Base-by-base conservation (phyloP, 1,139 yeast genomes). In the Taphrina wiesneri region DNA sequence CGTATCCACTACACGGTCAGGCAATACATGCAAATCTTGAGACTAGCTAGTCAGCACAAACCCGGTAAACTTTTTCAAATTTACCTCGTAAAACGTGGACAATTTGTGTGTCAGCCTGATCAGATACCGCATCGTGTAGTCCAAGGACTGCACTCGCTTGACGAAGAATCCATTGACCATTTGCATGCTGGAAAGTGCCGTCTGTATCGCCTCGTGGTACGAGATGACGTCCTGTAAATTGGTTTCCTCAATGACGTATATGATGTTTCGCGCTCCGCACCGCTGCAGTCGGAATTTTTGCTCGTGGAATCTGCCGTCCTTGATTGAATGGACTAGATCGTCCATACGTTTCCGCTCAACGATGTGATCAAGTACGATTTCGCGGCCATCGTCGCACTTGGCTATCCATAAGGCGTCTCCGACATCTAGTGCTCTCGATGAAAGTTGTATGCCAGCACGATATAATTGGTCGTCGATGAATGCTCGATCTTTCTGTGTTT, bases 401-500 rank as follows among this genome's bases (percentile, higher is more conserved):
- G 97, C 99, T 2, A 91, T 81, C 99, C 99, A 95, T 9, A 88
- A 72, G 0, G 87, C 86, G 78, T 95, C 99, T 0, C 99, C 98
- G 1, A 92, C 84, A 0, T 96, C 79, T 46, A 95, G 78, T 0
- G 88, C 79, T 60, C 84, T 76, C 0, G 83, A 83, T 25, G 84
- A 87, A 63, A 85, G 80, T 3, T 77, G 75, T 0, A 88, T 78
- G 0, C 85, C 86, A 2, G 61, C 68, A 28, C 81, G 73, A 0
- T 72, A 73, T n/a, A 93, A 77, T 49, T 86, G 83, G 2, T 79
- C 80, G 5, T 79, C 77, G 73, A 90, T 89, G 73, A 82, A 87
- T 68, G 85, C 87, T 17, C 93, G 77, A 51, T 90, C 91, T 45
- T 74, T 77, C 67, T 78, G 79, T 0, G 92, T 84, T 69, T 68